Evolutionary conservation across 805 yeast genomes (phyloP), one percentile per base, ranked within the genome.

Genomic region (Sugiyamaella lignohabitans): DNA sequence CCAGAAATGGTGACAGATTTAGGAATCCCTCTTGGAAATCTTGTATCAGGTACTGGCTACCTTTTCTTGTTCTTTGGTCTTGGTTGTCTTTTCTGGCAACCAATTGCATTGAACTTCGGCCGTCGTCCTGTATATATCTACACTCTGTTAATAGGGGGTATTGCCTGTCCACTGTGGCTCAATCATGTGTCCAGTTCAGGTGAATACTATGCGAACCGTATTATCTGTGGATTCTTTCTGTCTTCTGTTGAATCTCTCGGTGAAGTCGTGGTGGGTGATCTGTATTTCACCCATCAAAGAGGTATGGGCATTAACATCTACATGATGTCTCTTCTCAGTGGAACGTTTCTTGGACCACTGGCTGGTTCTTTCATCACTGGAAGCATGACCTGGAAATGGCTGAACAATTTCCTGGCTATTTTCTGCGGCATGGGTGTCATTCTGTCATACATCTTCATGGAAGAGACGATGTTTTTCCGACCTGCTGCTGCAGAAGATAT

Each of bases 341-440:
- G 80, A 6, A 74, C 78, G 38, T 79, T 66, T 54, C 61, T 77
- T 47, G 83, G 82, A 3, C 83, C 84, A 3, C 65, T 79, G 54
- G 68, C 78, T 41, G 80, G 82, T n/a, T 42, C 45, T 3, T 42
- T 42, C 11, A 42, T 42, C 23, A 29, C 29, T 17, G 45, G 45
- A 5, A 42, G 40, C 32, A 42, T 42, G 45, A 36, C 36, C 5
- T 42, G 45, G 45, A 35, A 42, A 14, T 42, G 45, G 45, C 18
- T 42, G 11, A 42, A 42, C 27, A 42, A 42, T 18, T 42, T 42
- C 29, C 16, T 42, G 18, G 45, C 45, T 6, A 42, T 42, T 22
- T 42, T 42, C 23, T 23, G 22, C 14, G 45, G 45, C n/a, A 36
- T 22, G 6, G 45, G 45, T 18, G 45, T 36, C 3, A 21, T 42